Evolutionary conservation across 495 filamentous ascomycete species (phyloP).

Genomic region (Amphirosellinia nigrospora): DNA sequence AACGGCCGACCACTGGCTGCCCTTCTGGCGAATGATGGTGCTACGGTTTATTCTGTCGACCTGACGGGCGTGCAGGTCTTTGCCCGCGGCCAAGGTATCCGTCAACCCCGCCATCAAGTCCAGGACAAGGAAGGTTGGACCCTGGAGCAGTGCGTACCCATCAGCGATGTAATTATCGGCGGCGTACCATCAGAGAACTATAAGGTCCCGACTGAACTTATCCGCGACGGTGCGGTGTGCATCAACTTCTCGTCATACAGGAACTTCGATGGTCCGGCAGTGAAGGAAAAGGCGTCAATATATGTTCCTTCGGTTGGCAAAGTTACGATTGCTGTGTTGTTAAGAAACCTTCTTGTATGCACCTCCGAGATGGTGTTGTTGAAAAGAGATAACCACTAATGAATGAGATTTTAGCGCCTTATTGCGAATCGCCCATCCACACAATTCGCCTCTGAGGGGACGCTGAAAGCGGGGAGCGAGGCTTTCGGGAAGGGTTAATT

Average conservation of each 20-base stretch:
- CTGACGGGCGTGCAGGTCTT: slow-evolving; percentile 91
- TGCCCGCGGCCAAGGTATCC: slow-evolving; percentile 82
- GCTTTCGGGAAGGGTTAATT: slow-evolving; percentile 44
- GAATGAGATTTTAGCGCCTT: slow-evolving; percentile 37
- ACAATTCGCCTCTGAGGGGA: slow-evolving; percentile 36
- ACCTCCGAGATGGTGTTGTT: neutral
- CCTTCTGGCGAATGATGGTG: slow-evolving; percentile 93
- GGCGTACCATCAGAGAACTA: slow-evolving; percentile 87
- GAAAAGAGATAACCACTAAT: slow-evolving; percentile 6
- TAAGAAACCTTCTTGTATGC: slow-evolving; percentile 85
- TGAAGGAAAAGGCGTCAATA: slow-evolving; percentile 95
- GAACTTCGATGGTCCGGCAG: slow-evolving; percentile 81
- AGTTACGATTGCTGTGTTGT: slow-evolving; percentile 90
- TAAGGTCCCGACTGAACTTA: slow-evolving; percentile 82
- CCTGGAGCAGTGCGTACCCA: slow-evolving; percentile 78
- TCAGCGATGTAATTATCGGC: slow-evolving; percentile 92
- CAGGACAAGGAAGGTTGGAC: slow-evolving; percentile 75
- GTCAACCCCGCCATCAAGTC: slow-evolving; percentile 82
- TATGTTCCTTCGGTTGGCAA: slow-evolving; percentile 97
- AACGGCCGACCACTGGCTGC: slow-evolving; percentile 95
- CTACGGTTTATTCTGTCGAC: slow-evolving; percentile 93
- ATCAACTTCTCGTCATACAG: slow-evolving; percentile 97
- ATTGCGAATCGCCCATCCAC: slow-evolving; percentile 50
- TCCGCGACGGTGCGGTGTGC: slow-evolving; percentile 90
- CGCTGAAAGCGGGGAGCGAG: slow-evolving; percentile 43